Conservation (phyloP, 495 filamentous ascomycete genomes). For the Platismatia glauca region DNA sequence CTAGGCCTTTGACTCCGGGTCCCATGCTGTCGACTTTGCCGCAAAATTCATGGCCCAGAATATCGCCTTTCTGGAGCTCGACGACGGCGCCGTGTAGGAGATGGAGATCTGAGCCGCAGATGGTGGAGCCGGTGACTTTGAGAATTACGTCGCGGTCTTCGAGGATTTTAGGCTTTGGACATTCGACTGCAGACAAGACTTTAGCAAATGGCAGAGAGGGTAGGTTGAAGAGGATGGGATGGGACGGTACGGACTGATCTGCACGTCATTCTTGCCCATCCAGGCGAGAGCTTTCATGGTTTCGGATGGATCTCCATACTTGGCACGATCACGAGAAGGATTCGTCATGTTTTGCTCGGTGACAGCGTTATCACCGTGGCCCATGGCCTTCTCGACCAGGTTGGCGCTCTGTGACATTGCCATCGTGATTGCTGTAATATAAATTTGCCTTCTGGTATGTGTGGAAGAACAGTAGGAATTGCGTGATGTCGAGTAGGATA, state of each 20-base stretch:
- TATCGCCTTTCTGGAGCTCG: conserved; percentile 72
- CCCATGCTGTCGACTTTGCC: conserved; percentile 71
- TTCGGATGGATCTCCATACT: conserved; percentile 38
- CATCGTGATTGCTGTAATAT: conserved; percentile 31
- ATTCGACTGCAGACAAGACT: conserved; percentile 37
- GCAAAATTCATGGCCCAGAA: conserved; percentile 85
- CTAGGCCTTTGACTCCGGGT: conserved; percentile 45
- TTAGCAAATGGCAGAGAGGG: neutral
- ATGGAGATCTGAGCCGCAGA: conserved; percentile 84
- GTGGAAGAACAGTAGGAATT: neutral
- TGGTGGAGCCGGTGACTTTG: conserved; percentile 74
- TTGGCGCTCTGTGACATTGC: conserved; percentile 56
- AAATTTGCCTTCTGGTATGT: neutral
- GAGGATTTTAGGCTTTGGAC: conserved; percentile 59
- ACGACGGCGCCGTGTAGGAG: conserved; percentile 65
- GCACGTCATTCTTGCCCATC: conserved; percentile 61
- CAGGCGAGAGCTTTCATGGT: conserved; percentile 67
- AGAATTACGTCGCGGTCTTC: conserved; percentile 73
- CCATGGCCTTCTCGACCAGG: conserved; percentile 53
- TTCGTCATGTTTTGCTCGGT: conserved; percentile 50
- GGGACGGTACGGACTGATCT: conserved; percentile 35
- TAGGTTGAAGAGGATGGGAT: neutral
- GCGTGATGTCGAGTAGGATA: too few relatives aligned
- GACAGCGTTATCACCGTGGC: conserved; percentile 50
- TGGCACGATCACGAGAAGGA: conserved; percentile 31